Base-by-base conservation (phyloP, 1,139 yeast genomes). In the Protomyces inundatus region DNA sequence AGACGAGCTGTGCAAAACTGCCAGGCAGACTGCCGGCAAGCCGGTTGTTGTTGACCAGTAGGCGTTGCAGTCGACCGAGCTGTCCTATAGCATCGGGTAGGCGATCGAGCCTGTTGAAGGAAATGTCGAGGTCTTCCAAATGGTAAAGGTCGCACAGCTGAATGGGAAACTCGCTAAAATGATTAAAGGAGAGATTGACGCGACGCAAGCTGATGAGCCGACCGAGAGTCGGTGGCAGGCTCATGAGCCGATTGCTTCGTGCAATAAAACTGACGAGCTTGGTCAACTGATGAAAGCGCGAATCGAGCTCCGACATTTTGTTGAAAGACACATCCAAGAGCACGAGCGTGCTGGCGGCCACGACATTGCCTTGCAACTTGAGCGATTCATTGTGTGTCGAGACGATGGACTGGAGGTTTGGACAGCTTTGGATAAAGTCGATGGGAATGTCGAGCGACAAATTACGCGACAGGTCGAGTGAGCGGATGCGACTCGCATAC, bases 401-500 rank as follows among this genome's bases (percentile, higher is more conserved):
- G 63, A 84, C 81, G 66, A 90, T 79, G 65, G 84, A 82, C 39
- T 82, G 81, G 69, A 91, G 78, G 70, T 88, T 88, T 58, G 84
- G 81, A 69, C 96, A 87, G 36, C 89, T 84, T 72, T 90, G 96
- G 69, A 90, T 85, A 72, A 90, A 90, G 73, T 90, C 97, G 65
- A 84, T 77, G 0, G 97, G 96, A 40, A 91, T 78, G 66, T 85
- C 84, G 62, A 91, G 86, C 32, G 95, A 87, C 5, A 97, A 96
- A 73, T 91, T 91, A 68, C 88, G 85, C 0, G 95, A 88, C 14
- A 90, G 91, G 73, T 91, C 93, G 68, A 91, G 79, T 69, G 86
- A 82, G 69, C 87, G 90, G 66, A 91, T 88, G 69, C 89, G 95
- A 65, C 86, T 82, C 0, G 96, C 88, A 68, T 86, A 90, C 69